A percentile compares a stretch with the other conserved stretches of the same genome.
phyloP scores from a whole-genome alignment of 208 protist species.

The Leptomonas seymouri region DNA sequence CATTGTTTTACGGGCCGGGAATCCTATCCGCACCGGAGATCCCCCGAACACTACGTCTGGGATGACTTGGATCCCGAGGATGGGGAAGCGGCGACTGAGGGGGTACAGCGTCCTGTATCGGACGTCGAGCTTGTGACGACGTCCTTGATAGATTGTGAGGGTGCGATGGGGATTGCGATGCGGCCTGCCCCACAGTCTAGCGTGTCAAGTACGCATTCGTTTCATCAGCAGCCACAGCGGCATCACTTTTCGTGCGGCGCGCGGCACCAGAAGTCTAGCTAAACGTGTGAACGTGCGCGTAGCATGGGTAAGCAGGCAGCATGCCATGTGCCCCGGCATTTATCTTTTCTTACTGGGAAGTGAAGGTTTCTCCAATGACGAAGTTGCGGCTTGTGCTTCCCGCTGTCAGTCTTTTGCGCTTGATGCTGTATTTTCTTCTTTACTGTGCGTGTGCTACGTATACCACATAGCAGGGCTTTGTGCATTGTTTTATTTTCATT shows the following conservation, averaged over 20 bases:
- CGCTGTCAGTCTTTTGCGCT: too few species aligned
- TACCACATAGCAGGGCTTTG: too few species aligned
- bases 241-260: constrained; percentile 15
- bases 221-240: constrained; percentile 13
- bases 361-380: not conserved
- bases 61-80: constrained; percentile 6
- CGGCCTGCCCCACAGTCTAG: not conserved
- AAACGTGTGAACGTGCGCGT: not conserved
- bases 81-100: not conserved
- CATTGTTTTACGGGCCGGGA: not conserved
- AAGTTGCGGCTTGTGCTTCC: too few species aligned
- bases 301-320: too few species aligned
- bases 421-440: too few species aligned
- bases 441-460: too few species aligned
- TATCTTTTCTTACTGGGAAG: not conserved
- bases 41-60: constrained; percentile 13
- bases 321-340: too few species aligned
- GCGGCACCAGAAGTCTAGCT: not conserved
- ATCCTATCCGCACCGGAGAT: constrained; percentile 2
- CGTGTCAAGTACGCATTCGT: not conserved
- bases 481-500: constrained; percentile 9
- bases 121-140: too few species aligned
- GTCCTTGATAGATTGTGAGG: not conserved
- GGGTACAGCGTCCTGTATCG: not conserved
- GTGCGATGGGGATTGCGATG: not conserved